These are phyloP conservation scores for Lizonia empirigonia DNA, from an alignment of 2,329 filamentous ascomycete species.

Conservation along the genomic window DNA sequence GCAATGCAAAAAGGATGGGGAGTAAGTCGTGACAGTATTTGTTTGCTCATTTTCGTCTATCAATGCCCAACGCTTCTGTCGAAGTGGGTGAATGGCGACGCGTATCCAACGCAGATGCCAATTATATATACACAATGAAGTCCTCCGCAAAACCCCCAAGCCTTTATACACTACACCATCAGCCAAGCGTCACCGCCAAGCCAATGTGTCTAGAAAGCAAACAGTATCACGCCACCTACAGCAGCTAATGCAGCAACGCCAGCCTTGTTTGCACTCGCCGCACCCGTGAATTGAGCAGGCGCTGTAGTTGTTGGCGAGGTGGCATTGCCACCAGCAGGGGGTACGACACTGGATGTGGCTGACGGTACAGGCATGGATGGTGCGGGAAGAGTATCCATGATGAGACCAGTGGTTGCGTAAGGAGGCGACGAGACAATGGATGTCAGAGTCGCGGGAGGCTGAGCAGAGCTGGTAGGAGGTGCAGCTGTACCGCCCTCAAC, in stretches of 20 bases:
- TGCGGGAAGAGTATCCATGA: conserved; percentile 36
- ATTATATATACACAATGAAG: conserved; percentile 16
- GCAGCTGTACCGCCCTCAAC: conserved; percentile 12
- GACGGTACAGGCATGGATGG: conserved; percentile 30
- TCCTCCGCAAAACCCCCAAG: conserved; percentile 2
- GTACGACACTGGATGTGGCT: conserved; percentile 28
- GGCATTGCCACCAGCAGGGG: conserved; percentile 23
- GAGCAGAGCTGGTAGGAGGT: conserved; percentile 8
- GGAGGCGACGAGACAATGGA: conserved; percentile 20
- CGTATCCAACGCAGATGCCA: conserved; percentile 3
- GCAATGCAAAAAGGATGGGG: too few species aligned
- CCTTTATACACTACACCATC: too few species aligned
- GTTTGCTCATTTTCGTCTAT: too few species aligned
- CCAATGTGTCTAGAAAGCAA: conserved; percentile 31
- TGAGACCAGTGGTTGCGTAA: conserved; percentile 32
- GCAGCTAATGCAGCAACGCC: conserved; percentile 28
- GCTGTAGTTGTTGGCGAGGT: conserved; percentile 23
- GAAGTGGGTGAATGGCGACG: not conserved
- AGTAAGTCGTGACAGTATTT: too few species aligned
- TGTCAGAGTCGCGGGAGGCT: conserved; percentile 9
- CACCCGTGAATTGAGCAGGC: conserved; percentile 36
- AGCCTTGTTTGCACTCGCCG: conserved; percentile 32
- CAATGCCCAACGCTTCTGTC: too few species aligned
- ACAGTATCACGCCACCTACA: conserved; percentile 30
- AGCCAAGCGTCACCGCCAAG: not conserved